Conservation (phyloP, 192 early-diverging fungal genomes). For the Lobosporangium transversale region DNA sequence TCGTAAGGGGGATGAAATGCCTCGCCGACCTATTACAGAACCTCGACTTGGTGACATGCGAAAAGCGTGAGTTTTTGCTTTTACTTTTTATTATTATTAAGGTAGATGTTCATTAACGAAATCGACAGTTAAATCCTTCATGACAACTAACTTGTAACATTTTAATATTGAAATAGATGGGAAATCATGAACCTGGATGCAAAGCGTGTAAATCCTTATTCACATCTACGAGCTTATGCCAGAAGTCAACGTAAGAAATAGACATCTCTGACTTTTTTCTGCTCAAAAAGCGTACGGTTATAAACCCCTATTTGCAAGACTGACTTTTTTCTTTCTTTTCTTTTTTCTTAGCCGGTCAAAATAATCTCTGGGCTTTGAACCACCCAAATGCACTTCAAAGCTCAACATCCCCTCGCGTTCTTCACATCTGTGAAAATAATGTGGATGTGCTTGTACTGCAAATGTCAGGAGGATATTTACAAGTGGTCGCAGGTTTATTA, state of each 20-base stretch:
- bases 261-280: neutral
- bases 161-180: slow-evolving; percentile 20
- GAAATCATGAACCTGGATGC: slow-evolving; percentile 45
- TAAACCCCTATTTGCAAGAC: no score
- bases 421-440: slow-evolving; percentile 65
- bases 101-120: no score
- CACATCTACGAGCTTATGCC: slow-evolving; percentile 35
- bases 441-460: slow-evolving; percentile 69
- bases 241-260: slow-evolving; percentile 21
- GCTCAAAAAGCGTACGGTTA: neutral
- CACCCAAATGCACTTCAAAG: slow-evolving; percentile 33
- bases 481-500: slow-evolving; percentile 68
- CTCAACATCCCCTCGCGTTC: slow-evolving; percentile 29
- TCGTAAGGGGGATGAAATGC: neutral
- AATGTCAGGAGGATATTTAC: slow-evolving; percentile 59
- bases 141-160: neutral
- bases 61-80: slow-evolving; percentile 27
- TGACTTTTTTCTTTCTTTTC: neutral
- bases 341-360: slow-evolving; percentile 12
- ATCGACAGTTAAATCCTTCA: neutral
- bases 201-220: slow-evolving; percentile 43
- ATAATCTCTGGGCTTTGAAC: slow-evolving; percentile 34
- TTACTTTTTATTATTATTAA: neutral
- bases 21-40: slow-evolving; percentile 1
- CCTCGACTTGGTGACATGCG: slow-evolving; percentile 36